Evolutionary conservation across 75 land plant genomes (phyloP).

Genomic region (Sequoia sempervirens): DNA sequence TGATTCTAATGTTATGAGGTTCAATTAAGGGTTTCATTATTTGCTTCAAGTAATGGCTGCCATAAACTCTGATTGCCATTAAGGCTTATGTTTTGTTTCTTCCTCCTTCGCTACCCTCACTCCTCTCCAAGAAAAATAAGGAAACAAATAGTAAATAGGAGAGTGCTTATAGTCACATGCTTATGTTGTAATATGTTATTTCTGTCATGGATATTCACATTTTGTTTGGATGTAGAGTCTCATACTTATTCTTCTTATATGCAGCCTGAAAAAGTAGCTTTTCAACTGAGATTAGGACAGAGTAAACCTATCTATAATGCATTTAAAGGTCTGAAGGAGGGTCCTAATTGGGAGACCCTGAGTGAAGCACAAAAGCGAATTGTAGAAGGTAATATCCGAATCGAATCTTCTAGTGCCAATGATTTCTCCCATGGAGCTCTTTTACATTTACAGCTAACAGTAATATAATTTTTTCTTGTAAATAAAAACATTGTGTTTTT

Average conservation of each 20-base stretch:
- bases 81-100: not conserved
- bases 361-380: constrained; percentile 76
- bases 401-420: not conserved
- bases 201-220: not conserved
- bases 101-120: not conserved
- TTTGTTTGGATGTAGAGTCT: not conserved
- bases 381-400: constrained; percentile 55
- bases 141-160: not conserved
- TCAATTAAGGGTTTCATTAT: not conserved
- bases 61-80: not conserved
- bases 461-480: not conserved
- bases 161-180: not conserved
- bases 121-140: not conserved
- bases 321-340: constrained; percentile 64
- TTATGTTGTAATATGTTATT: not conserved
- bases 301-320: constrained; percentile 85
- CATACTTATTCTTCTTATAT: not conserved
- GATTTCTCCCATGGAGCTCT: not conserved
- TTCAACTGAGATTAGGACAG: constrained; percentile 69
- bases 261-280: constrained; percentile 83
- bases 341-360: constrained; percentile 50
- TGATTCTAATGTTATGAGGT: not conserved
- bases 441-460: not conserved
- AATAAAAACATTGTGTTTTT: not conserved
- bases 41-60: not conserved